Evolutionary conservation across 495 filamentous ascomycete genomes (phyloP).

Genomic region (Aspergillus olivimuriae): DNA sequence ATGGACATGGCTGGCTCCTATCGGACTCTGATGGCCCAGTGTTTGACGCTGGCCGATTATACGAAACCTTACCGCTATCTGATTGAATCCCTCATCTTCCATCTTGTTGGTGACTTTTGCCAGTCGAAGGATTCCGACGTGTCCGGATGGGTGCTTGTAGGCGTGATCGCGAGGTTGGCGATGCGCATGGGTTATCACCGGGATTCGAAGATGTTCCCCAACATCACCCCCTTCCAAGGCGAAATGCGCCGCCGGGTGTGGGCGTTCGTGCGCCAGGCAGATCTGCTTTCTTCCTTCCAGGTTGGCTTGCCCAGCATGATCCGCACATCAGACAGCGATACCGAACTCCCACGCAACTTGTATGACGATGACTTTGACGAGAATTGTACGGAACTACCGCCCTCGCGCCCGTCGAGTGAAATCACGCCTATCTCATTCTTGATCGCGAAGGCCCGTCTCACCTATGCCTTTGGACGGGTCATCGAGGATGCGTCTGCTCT

Average conservation of each 20-base stretch:
- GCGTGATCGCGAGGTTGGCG: conserved; percentile 75
- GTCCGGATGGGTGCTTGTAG: conserved; percentile 73
- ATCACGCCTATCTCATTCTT: conserved; percentile 84
- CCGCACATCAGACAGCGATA: conserved; percentile 73
- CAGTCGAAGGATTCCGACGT: conserved; percentile 75
- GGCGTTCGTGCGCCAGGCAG: conserved; percentile 73
- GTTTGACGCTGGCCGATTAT: conserved; percentile 80
- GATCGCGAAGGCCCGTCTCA: conserved; percentile 69
- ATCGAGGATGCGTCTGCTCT: conserved; percentile 44
- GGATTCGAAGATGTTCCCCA: conserved; percentile 77
- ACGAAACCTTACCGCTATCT: conserved; percentile 79
- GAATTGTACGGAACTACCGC: conserved; percentile 67
- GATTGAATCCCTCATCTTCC: conserved; percentile 84
- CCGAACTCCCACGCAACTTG: conserved; percentile 78
- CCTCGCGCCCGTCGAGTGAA: conserved; percentile 65
- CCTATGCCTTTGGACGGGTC: conserved; percentile 56
- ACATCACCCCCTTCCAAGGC: conserved; percentile 78
- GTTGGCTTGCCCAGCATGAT: conserved; percentile 88
- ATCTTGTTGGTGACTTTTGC: conserved; percentile 74
- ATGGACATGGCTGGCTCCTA: conserved; percentile 75
- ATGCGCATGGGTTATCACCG: conserved; percentile 96
- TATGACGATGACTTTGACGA: conserved; percentile 92
- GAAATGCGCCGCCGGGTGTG: conserved; percentile 90
- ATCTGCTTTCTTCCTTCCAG: conserved; percentile 88
- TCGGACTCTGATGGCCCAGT: conserved; percentile 77